Base-by-base conservation (phyloP, 805 yeast species). In the Sugiyamaella valdiviana region DNA sequence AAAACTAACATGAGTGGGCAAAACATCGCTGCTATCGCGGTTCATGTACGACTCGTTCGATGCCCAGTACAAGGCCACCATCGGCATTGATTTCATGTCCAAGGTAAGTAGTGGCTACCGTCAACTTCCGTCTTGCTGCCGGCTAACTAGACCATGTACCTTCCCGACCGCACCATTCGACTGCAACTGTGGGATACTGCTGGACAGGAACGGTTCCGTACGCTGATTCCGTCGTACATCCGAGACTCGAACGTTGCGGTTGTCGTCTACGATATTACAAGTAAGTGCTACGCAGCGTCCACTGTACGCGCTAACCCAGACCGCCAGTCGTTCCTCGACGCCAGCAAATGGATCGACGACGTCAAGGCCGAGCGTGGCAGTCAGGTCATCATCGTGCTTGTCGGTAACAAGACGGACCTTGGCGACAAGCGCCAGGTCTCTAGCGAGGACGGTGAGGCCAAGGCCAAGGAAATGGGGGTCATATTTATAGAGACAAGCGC, bases 1-100 rank as follows among this genome's bases (percentile, higher is more conserved):
- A 12, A n/a, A 39, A 20, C 24, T 39, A 20, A 39, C 15, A 15
- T 12, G 16, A 61, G 98, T 91, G 37, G 99, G 99, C 38, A 91
- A 91, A 65, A 91, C 99, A 4, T 91, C 98, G 1, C 76, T 91
- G 52, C 87, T 91, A 57, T 90, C 98, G n/a, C 75, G 98, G 56
- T 91, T 93, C 71, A 91, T 91, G 98, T 91, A 91, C 65, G 98
- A 93, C 64, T 85, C 96, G 16, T 91, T 91, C 66, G 97, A 91
- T 66, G 91, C 93, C 36, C 95, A 90, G 63, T 93, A 93, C 53
- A 67, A 79, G 70, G 98, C 99, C 15, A 91, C 99, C 0, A 89
- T 93, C 47, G 99, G 99, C 21, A 93, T 93, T 53, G 98, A 93
- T 65, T 93, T 93, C 63, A 76, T 93, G 56, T 85, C 95, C 36